Evolutionary conservation across 2,329 filamentous ascomycete species (phyloP).

Genomic region (Grosmannia penicillata): DNA sequence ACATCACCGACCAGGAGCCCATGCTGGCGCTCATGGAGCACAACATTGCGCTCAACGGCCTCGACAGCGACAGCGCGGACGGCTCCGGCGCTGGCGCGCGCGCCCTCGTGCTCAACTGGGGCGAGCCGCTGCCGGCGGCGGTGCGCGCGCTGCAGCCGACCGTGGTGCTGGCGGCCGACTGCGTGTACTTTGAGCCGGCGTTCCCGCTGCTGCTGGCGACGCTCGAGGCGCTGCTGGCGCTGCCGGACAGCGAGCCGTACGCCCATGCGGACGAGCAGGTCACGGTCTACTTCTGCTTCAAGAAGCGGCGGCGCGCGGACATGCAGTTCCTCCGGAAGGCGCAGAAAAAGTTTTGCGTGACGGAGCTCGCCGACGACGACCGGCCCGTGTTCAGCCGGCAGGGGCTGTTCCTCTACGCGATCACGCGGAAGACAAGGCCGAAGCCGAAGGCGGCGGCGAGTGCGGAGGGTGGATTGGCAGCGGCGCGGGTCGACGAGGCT

Average conservation of each 20-base stretch:
- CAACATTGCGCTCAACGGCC: slow-evolving; percentile 71
- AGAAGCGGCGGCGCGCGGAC: slow-evolving; percentile 73
- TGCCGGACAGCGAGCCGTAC: slow-evolving; percentile 45
- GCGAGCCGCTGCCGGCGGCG: slow-evolving; percentile 38
- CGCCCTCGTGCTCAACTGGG: slow-evolving; percentile 82
- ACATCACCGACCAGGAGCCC: slow-evolving; percentile 74
- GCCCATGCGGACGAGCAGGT: slow-evolving; percentile 19
- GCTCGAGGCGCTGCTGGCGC: slow-evolving; percentile 55
- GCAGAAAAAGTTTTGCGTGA: slow-evolving; percentile 49
- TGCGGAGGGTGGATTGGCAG: neutral
- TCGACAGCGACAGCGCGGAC: slow-evolving; percentile 45
- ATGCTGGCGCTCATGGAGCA: slow-evolving; percentile 78
- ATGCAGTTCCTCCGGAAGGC: slow-evolving; percentile 60
- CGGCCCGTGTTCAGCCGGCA: slow-evolving; percentile 40
- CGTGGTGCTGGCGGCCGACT: slow-evolving; percentile 86
- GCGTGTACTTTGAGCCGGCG: slow-evolving; percentile 92
- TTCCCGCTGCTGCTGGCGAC: slow-evolving; percentile 79
- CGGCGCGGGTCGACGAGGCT: too few species aligned
- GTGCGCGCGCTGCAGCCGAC: slow-evolving; percentile 49
- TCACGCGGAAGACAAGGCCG: slow-evolving; percentile 24
- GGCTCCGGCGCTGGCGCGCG: slow-evolving; percentile 49
- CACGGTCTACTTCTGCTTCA: slow-evolving; percentile 76
- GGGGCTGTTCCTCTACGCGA: slow-evolving; percentile 45
- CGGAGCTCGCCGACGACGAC: slow-evolving; percentile 48
- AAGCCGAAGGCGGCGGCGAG: neutral